Conservation (phyloP, 1,284 basidiomycete genomes). For the Sanghuangporus weigelae region DNA sequence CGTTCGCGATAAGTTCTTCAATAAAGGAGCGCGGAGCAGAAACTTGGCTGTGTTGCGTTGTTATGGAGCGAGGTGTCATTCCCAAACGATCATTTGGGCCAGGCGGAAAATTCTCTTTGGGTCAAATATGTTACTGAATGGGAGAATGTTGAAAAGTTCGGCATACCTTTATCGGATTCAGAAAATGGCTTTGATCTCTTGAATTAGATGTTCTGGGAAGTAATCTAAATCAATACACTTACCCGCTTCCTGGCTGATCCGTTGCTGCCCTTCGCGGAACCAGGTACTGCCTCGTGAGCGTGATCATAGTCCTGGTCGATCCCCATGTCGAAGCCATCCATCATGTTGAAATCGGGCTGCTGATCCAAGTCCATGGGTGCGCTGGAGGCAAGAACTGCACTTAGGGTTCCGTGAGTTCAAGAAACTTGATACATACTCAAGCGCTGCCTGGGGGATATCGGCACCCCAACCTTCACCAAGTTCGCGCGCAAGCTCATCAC, state of each 20-base stretch:
- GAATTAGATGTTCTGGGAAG: neutral
- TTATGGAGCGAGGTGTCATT: conserved; percentile 15
- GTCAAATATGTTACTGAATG: neutral
- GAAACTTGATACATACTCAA: conserved; percentile 7
- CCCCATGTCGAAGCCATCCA: neutral
- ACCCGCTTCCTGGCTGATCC: neutral
- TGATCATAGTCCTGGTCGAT: conserved; percentile 1
- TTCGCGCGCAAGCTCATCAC: conserved; percentile 67
- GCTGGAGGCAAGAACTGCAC: neutral
- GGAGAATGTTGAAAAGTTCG: neutral
- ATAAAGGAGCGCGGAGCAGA: conserved; percentile 29
- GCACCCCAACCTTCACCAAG: conserved; percentile 64
- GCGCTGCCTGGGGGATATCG: conserved; percentile 6
- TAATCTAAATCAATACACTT: neutral
- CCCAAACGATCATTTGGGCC: conserved; percentile 15
- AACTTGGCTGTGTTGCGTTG: conserved; percentile 28
- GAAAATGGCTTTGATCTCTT: conserved; percentile 2
- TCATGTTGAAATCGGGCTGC: conserved; percentile 1
- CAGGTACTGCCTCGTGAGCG: neutral
- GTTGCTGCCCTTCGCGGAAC: neutral
- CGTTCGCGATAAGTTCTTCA: neutral
- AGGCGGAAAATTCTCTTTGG: conserved; percentile 8
- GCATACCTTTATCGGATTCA: conserved; percentile 13
- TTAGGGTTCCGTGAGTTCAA: neutral
- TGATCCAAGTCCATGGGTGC: conserved; percentile 7